Evolutionary conservation across 495 filamentous ascomycete genomes (phyloP), one percentile per base, ranked within the genome.

Genomic region (Aspergillus asperescens): DNA sequence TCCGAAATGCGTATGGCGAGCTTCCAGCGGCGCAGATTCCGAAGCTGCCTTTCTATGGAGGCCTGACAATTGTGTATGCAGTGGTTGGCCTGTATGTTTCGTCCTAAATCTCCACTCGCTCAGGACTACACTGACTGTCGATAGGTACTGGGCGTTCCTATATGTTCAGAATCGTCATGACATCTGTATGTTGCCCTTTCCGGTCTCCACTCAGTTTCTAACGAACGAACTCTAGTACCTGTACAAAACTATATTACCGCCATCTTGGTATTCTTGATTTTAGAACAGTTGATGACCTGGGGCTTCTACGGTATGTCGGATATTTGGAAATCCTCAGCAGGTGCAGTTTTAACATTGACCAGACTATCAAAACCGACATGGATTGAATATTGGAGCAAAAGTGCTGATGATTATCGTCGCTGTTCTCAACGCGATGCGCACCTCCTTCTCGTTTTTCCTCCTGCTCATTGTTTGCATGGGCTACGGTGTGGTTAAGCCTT

Each of bases 221-320:
- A 79, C 58, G 23, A 66, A 79, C 58, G 23, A 5, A 37, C 18
- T 31, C 13, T 57, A 89, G 84, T 98, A 57, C 85, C 93, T 13
- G 93, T 99, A n/a, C 93, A 99, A 67, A 97, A 99, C 66, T 97
- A 99, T 67, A 96, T 99, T 60, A 97, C 94, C 5, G 93, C 93
- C 13, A 99, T 96, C 55, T 74, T 99, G 28, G 83, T 92, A 35
- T 97, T 99, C 76, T 77, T 99, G 25, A 86, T 95, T 9, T 67
- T 96, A 12, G 93, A 99, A 69, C 95, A 97, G 81, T 64, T 96
- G 58, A 93, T 96, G 81, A 99, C 93, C 8, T 99, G 93, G 93
- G 89, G 88, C 29, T 99, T 93, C 74, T 97, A 97, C 63, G 72
- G 74, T 77, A 73, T 32, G 65, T 38, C 8, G 9, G 13, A n/a